These are phyloP conservation scores for Pestalotiopsis sp. DNA, from an alignment of 2,329 filamentous ascomycete species.

Conservation along the genomic window DNA sequence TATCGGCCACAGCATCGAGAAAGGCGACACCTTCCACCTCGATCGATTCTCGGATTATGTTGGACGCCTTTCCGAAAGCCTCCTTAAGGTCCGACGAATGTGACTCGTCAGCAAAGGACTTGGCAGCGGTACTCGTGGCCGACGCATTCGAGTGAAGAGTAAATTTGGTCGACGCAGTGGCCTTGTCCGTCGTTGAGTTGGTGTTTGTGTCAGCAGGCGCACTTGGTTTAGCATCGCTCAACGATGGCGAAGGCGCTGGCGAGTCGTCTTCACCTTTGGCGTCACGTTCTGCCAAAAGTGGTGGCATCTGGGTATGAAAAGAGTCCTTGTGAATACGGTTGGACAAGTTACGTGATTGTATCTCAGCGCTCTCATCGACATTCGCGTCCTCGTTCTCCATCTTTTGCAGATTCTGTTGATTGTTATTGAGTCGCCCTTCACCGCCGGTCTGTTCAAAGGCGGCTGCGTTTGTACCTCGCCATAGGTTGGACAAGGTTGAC, in stretches of 20 bases:
- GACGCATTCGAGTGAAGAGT: neutral
- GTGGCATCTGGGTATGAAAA: neutral
- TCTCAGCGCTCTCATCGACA: neutral
- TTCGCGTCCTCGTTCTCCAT: neutral
- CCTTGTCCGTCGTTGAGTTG: neutral
- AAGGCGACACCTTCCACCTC: conserved; percentile 42
- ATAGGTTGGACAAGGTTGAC: conserved; percentile 22
- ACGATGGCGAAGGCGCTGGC: neutral
- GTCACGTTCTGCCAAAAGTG: neutral
- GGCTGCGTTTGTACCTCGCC: conserved; percentile 13
- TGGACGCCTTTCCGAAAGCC: conserved; percentile 45
- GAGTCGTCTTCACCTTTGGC: neutral
- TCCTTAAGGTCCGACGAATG: conserved; percentile 13
- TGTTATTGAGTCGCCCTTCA: conserved; percentile 24
- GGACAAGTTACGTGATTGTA: neutral
- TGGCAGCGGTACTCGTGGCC: neutral
- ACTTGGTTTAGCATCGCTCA: neutral
- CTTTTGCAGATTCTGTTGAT: conserved; percentile 18
- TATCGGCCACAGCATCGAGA: conserved; percentile 30
- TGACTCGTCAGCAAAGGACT: conserved; percentile 9
- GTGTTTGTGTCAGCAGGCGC: neutral
- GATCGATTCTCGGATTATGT: conserved; percentile 44
- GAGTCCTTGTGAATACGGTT: neutral
- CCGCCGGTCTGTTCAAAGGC: conserved; percentile 19
- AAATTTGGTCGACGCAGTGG: conserved; percentile 4